Percentiles rank a stretch among this genome's conserved stretches.
These are phyloP conservation scores for Exophiala calicioides DNA, from an alignment of 2,329 filamentous ascomycete species.

Conservation along the genomic window DNA sequence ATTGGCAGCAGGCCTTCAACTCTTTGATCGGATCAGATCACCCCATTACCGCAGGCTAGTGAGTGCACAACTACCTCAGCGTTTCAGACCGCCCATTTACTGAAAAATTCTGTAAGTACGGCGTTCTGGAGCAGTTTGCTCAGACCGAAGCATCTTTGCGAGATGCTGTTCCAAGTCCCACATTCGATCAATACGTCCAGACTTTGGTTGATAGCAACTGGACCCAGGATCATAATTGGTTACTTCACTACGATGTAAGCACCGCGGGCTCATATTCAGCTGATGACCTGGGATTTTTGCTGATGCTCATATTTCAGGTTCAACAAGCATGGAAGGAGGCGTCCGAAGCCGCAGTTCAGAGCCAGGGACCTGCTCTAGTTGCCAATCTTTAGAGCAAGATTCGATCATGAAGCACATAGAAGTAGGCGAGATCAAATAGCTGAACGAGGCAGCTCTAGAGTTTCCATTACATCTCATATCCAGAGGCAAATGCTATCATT, in stretches of 20 bases:
- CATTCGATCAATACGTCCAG: neutral
- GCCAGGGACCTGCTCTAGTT: too few relatives aligned
- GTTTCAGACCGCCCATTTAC: neutral
- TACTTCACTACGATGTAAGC: constrained; percentile 1
- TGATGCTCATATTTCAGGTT: neutral
- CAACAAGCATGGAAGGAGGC: neutral
- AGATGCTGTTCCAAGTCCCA: neutral
- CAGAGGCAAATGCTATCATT: too few relatives aligned
- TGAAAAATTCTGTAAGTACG: neutral
- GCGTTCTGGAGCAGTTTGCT: neutral
- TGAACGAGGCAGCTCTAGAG: too few relatives aligned
- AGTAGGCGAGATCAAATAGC: too few relatives aligned
- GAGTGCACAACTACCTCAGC: neutral
- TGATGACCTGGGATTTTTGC: too few relatives aligned
- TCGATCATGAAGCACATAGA: too few relatives aligned
- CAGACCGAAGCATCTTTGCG: neutral
- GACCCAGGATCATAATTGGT: neutral
- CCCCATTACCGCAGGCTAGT: neutral
- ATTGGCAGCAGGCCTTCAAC: neutral
- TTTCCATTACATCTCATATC: too few relatives aligned
- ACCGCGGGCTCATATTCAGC: too few relatives aligned
- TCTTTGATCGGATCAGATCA: constrained; percentile 1
- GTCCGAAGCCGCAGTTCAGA: neutral
- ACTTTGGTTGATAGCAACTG: neutral
- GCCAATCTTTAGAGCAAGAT: too few relatives aligned